Evolutionary conservation across 768 basidiomycete genomes (phyloP), one percentile per base, ranked within the genome.

Genomic region (Pulveroboletus frians): DNA sequence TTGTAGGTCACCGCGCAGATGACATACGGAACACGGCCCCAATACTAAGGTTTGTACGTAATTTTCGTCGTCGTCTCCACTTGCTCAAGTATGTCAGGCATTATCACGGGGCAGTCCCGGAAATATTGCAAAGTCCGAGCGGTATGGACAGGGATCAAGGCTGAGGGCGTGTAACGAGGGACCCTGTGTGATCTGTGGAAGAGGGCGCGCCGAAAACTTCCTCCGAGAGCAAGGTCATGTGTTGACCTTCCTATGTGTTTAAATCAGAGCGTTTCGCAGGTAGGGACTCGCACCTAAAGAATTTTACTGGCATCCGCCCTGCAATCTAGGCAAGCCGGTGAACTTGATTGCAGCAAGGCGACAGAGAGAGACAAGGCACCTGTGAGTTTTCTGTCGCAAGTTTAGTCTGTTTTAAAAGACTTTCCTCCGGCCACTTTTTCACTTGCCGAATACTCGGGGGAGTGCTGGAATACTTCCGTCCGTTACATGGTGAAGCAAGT

Each of bases 11-110:
- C 88, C 84, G 38, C 79, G 74, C 15, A 76, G 72, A 99, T 90
- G 40, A 98, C 79, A 63, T 97, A 98, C 1, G 92, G 92, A 1
- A 98, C 80, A 26, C 95, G 83, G 58, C 98, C 93, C 15, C 89
- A 91, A 61, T 97, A 96, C 57, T 94, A 91, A 1, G 88, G 76
- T 62, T 96, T 94, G 59, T 62, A 94, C 92, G 94, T 90, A 27
- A 84, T 93, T 70, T 94, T 94, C 1, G 88, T 90, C 30, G 94
- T 77, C 9, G 86, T 71, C 59, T 96, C 92, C 2, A 84, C 77
- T 43, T 77, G 79, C 52, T 94, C 87, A 7, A 99, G 71, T 49
- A 99, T 78, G 52, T 91, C 84, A 30, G 95, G 69, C 40, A 84
- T 79, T 68, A 87, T 80, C 11, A 72, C 69, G 4, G 83, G 78